These are phyloP conservation scores for Venturiaceae sp. DNA, from an alignment of 2,329 filamentous ascomycete species.

Conservation along the genomic window DNA sequence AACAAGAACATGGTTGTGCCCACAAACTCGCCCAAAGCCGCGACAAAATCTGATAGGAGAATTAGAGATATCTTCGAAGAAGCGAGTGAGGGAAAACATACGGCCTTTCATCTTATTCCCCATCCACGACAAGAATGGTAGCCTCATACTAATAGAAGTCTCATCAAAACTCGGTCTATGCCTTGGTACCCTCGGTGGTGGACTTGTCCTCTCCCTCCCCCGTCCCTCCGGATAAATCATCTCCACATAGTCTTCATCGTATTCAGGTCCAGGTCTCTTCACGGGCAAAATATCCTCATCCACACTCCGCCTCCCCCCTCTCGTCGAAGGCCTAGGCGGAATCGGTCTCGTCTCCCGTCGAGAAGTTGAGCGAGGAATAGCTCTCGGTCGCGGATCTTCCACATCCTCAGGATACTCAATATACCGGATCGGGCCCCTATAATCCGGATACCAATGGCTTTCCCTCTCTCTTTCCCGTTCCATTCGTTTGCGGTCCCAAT, in stretches of 20 bases:
- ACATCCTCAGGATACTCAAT: conserved; percentile 3
- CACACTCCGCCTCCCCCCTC: neutral
- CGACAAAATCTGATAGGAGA: conserved; percentile 21
- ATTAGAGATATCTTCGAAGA: neutral
- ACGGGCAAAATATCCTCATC: neutral
- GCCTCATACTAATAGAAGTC: neutral
- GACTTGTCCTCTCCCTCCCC: neutral
- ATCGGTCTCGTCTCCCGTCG: neutral
- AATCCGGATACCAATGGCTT: neutral
- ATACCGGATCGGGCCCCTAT: neutral
- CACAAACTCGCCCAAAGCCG: conserved; percentile 13
- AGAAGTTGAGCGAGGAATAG: neutral
- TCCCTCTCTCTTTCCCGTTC: conserved; percentile 3
- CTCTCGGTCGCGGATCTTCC: neutral
- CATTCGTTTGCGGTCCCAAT: conserved; percentile 2
- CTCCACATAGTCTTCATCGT: neutral
- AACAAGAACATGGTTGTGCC: conserved; percentile 11
- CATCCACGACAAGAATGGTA: conserved; percentile 6
- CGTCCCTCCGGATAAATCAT: neutral
- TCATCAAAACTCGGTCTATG: neutral
- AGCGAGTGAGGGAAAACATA: neutral
- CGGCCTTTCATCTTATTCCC: conserved; percentile 3
- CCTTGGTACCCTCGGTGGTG: neutral
- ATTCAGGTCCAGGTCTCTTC: neutral
- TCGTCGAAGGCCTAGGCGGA: neutral